Evolutionary conservation across 1,284 basidiomycete genomes (phyloP).

Genomic region (Paramarasmius palmivorus): DNA sequence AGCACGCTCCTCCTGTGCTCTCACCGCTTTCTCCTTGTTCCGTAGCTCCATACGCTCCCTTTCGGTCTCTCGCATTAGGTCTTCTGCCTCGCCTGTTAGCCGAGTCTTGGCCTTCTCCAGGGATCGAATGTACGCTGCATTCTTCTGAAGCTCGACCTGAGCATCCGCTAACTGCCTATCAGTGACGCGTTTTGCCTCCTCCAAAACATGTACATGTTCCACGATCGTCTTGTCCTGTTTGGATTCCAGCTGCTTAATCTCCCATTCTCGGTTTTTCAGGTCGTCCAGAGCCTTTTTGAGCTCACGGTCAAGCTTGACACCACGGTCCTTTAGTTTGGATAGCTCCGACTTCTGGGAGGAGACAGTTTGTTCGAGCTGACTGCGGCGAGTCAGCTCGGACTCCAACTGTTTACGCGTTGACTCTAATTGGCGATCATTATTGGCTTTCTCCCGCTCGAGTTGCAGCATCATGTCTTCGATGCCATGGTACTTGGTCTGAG

Average conservation of each 20-base stretch:
- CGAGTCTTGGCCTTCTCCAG: constrained; percentile 81
- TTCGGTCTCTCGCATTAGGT: constrained; percentile 76
- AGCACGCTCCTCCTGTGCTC: constrained; percentile 60
- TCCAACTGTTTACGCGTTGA: constrained; percentile 69
- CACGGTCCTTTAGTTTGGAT: constrained; percentile 67
- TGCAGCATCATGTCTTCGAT: constrained; percentile 88
- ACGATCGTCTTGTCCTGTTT: constrained; percentile 97
- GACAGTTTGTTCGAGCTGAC: constrained; percentile 70
- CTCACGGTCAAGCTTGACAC: constrained; percentile 76
- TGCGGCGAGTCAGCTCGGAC: constrained; percentile 65
- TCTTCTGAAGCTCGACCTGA: constrained; percentile 74
- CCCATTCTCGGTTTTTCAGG: constrained; percentile 82
- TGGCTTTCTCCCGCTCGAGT: constrained; percentile 79
- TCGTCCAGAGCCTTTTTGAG: constrained; percentile 80
- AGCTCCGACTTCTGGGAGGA: constrained; percentile 72
- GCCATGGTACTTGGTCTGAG: constrained; percentile 78
- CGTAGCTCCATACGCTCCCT: constrained; percentile 69
- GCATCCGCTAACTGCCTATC: constrained; percentile 89
- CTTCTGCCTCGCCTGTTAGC: constrained; percentile 83
- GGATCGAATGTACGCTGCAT: constrained; percentile 76
- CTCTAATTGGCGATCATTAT: constrained; percentile 75
- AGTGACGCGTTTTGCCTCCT: constrained; percentile 95
- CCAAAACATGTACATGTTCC: constrained; percentile 96
- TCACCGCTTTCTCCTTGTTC: constrained; percentile 65
- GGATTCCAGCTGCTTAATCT: constrained; percentile 82